phyloP scores from a whole-genome alignment of 164 flowering plant species.

The Vitis rupestris region DNA sequence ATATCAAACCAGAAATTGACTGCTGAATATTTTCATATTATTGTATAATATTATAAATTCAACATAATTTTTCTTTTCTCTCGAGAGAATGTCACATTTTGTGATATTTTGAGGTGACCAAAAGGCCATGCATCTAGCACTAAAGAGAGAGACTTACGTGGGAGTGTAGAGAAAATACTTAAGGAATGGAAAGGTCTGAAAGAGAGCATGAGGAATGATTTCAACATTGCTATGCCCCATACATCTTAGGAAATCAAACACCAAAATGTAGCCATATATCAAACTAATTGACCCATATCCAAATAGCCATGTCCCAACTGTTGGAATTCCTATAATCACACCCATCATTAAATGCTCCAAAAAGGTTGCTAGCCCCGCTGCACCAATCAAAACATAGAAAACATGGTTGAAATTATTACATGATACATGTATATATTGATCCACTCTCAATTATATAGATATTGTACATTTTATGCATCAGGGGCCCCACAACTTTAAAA shows the following conservation, averaged over 20 bases:
- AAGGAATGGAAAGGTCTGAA: conserved; percentile 56
- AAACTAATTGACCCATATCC: conserved; percentile 60
- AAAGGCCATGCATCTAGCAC: too few relatives aligned
- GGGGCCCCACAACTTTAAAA: too few relatives aligned
- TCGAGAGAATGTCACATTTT: too few relatives aligned
- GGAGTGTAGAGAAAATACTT: conserved; percentile 72
- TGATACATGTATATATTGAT: too few relatives aligned
- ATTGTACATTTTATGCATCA: too few relatives aligned
- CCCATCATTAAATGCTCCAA: conserved; percentile 66
- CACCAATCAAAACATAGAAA: conserved; percentile 9
- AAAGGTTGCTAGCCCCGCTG: conserved; percentile 74
- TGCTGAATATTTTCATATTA: too few relatives aligned
- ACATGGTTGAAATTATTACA: neutral
- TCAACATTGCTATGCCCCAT: conserved; percentile 81
- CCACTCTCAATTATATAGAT: too few relatives aligned
- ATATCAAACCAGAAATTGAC: neutral
- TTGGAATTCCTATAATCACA: conserved; percentile 56
- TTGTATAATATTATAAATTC: too few relatives aligned
- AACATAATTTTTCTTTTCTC: too few relatives aligned
- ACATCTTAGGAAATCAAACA: conserved; percentile 77
- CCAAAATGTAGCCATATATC: conserved; percentile 51
- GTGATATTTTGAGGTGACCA: too few relatives aligned
- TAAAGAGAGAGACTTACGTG: conserved; percentile 49
- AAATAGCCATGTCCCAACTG: conserved; percentile 43
- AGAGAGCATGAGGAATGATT: conserved; percentile 49